Percentiles rank a stretch among this genome's conserved stretches.
Evolutionary conservation across 2,329 filamentous ascomycete species (phyloP).

Genomic region (Penicillium sp.): DNA sequence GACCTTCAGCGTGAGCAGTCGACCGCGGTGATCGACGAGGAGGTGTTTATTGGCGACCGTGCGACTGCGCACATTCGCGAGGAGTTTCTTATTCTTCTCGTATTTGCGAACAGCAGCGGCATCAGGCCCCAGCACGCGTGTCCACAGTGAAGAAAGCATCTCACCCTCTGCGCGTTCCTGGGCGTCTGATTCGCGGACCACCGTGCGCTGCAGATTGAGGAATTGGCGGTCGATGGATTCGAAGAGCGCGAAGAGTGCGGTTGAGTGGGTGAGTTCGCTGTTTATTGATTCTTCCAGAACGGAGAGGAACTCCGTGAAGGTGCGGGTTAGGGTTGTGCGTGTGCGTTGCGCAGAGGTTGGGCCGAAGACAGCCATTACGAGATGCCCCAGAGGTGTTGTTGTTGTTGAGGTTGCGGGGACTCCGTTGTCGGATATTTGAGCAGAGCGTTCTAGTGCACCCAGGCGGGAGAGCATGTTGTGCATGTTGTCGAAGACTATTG

Average conservation of each 20-base stretch:
- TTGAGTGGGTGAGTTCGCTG: conserved; percentile 75
- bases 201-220: conserved; percentile 78
- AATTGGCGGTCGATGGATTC: conserved; percentile 89
- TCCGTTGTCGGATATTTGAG: conserved; percentile 18
- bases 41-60: conserved; percentile 86
- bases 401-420: conserved; percentile 54
- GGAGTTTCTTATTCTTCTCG: conserved; percentile 79
- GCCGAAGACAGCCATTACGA: conserved; percentile 74
- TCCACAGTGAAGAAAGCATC: conserved; percentile 81
- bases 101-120: conserved; percentile 78
- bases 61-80: conserved; percentile 74
- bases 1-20: conserved; percentile 77
- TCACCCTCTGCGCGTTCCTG: conserved; percentile 81
- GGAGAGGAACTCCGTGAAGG: conserved; percentile 81
- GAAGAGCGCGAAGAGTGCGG: conserved; percentile 82
- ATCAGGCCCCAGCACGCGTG: conserved; percentile 74
- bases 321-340: conserved; percentile 74
- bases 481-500: conserved; percentile 74
- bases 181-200: conserved; percentile 75
- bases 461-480: conserved; percentile 69
- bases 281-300: conserved; percentile 88
- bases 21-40: conserved; percentile 80
- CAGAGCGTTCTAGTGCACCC: conserved; percentile 40
- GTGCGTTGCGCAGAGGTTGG: conserved; percentile 78
- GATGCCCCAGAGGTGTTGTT: conserved; percentile 55